phyloP scores from a whole-genome alignment of 148 eudicot genomes.

The Vaccinium vitisidaea region DNA sequence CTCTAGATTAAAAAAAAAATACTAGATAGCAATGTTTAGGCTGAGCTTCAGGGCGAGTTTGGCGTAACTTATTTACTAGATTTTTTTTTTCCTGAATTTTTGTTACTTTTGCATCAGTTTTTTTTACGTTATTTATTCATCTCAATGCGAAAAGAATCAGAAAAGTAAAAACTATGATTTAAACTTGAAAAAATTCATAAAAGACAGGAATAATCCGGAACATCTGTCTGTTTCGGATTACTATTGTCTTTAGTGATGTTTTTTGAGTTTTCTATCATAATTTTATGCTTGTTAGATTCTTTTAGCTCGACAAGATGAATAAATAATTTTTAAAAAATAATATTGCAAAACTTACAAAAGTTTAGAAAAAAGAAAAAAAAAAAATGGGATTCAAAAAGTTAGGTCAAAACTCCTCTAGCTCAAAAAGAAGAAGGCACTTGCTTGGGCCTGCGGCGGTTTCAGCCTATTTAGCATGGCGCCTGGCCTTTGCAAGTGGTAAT shows the following conservation, averaged over 20 bases:
- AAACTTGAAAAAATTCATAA: not conserved
- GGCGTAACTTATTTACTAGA: not conserved
- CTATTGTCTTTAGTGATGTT: not conserved
- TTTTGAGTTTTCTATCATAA: not conserved
- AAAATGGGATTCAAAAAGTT: not conserved
- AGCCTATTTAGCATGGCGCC: not conserved
- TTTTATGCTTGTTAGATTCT: no score
- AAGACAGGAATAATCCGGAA: not conserved
- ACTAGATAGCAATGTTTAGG: not conserved
- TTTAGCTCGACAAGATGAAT: no score
- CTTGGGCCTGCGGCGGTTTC: slow-evolving; percentile 4
- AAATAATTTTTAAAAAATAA: no score
- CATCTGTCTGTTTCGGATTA: not conserved
- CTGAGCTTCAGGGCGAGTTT: not conserved
- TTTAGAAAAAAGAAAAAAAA: not conserved
- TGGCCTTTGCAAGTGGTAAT: not conserved
- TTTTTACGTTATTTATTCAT: no score
- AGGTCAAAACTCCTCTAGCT: not conserved
- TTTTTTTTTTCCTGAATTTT: not conserved
- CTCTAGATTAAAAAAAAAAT: not conserved
- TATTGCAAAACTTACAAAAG: not conserved
- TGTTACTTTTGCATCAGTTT: not conserved
- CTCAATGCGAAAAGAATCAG: no score
- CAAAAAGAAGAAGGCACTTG: not conserved
- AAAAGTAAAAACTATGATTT: not conserved